Evolutionary conservation across 257 asterid genomes (phyloP).

Genomic region (Nicotiana obtusifolia): DNA sequence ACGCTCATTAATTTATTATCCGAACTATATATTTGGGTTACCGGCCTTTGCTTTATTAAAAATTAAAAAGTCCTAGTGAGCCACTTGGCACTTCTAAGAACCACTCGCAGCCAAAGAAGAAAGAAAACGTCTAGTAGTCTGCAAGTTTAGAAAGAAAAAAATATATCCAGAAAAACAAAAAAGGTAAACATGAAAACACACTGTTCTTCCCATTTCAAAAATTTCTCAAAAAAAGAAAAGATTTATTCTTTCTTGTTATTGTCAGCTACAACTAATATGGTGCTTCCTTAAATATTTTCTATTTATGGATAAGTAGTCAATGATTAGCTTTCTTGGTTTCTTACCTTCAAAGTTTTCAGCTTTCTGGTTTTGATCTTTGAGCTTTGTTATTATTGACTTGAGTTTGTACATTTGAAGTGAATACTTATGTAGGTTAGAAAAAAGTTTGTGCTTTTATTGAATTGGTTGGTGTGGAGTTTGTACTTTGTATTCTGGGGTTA

Average conservation of each 20-base stretch:
- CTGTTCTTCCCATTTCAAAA: not conserved
- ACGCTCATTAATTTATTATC: not conserved
- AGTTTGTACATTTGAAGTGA: not conserved
- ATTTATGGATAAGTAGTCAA: not conserved
- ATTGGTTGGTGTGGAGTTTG: not conserved
- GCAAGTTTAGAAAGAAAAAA: not conserved
- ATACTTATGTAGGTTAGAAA: too few species aligned
- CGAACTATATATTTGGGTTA: not conserved
- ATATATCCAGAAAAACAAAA: not conserved
- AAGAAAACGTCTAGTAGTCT: constrained; percentile 6
- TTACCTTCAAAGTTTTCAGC: constrained; percentile 6
- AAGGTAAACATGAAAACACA: constrained; percentile 4
- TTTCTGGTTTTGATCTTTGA: not conserved
- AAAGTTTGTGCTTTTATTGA: not conserved
- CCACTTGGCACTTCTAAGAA: constrained; percentile 21
- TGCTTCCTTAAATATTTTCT: not conserved
- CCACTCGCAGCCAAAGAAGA: constrained; percentile 18
- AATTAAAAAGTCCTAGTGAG: not conserved
- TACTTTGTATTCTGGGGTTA: not conserved
- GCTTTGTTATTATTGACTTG: not conserved
- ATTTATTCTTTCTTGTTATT: not conserved
- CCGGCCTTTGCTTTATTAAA: not conserved
- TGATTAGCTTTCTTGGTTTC: constrained; percentile 4
- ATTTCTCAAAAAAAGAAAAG: too few species aligned
- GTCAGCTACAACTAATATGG: not conserved